Conservation (phyloP, 2,329 filamentous ascomycete genomes). For the Triangularia setosa region DNA sequence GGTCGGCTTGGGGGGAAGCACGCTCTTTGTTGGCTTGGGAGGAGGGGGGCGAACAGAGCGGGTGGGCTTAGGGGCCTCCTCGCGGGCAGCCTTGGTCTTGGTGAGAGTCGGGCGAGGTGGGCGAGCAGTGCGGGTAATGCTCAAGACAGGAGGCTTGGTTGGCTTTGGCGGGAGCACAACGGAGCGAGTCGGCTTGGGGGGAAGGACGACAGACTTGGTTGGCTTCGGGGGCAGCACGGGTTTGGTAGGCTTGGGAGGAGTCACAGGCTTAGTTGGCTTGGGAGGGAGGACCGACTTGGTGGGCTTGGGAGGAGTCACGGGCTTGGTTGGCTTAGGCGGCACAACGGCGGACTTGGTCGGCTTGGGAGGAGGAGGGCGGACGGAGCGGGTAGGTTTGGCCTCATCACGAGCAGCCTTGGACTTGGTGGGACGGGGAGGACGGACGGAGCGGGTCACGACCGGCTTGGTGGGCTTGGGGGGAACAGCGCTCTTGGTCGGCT, state of each 20-base stretch:
- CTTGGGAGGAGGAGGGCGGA: not conserved
- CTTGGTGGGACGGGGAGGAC: not conserved
- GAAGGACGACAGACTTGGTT: not conserved
- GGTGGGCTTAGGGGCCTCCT: not conserved
- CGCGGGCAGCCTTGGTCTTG: not conserved
- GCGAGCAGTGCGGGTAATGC: not conserved
- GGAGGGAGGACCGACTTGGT: not conserved
- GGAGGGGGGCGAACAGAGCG: not conserved
- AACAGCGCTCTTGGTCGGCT: not conserved
- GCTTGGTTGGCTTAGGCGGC: not conserved
- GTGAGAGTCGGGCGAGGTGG: not conserved
- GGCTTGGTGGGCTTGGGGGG: slow-evolving; percentile 4
- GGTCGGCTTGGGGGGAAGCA: not conserved
- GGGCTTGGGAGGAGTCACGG: not conserved
- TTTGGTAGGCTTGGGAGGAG: not conserved
- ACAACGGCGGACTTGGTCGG: not conserved
- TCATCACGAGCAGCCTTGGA: slow-evolving; percentile 1
- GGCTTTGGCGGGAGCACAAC: not conserved
- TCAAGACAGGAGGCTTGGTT: not conserved
- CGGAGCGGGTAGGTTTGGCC: slow-evolving; percentile 1
- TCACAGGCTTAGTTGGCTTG: not conserved
- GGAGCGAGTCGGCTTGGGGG: not conserved
- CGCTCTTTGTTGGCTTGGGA: not conserved
- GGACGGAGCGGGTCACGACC: not conserved
- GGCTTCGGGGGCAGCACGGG: not conserved